phyloP scores from a whole-genome alignment of 2,329 filamentous ascomycete genomes.

The Exophiala mesophila region DNA sequence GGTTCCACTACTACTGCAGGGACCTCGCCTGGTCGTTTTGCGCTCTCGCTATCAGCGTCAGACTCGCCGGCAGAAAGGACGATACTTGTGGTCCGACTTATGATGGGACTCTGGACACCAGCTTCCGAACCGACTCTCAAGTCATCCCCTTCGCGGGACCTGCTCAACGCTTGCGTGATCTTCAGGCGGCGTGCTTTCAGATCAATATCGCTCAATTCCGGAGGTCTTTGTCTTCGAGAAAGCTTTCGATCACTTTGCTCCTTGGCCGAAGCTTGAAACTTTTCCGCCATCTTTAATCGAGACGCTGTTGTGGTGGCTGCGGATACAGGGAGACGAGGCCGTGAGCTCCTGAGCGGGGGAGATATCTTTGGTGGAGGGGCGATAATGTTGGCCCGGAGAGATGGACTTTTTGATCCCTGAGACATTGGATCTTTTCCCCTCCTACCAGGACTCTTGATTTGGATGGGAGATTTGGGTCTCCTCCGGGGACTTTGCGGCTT shows the following conservation, averaged over 20 bases:
- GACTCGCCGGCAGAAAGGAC: conserved; percentile 16
- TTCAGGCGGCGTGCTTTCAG: conserved; percentile 76
- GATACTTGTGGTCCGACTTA: conserved; percentile 13
- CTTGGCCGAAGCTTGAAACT: conserved; percentile 43
- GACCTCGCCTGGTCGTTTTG: conserved; percentile 9
- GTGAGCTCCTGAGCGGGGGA: conserved; percentile 72
- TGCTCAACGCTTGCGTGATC: conserved; percentile 80
- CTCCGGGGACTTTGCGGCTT: conserved; percentile 26
- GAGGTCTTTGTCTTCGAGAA: conserved; percentile 42
- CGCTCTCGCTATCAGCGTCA: conserved; percentile 4
- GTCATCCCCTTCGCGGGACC: conserved; percentile 33
- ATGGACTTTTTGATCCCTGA: conserved; percentile 48
- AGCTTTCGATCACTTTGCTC: conserved; percentile 32
- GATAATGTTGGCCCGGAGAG: conserved; percentile 70
- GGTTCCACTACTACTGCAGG: conserved; percentile 19
- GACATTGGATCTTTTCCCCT: conserved; percentile 31
- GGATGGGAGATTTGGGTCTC: conserved; percentile 29
- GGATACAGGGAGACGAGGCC: conserved; percentile 74
- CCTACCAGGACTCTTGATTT: conserved; percentile 34
- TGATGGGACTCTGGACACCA: conserved; percentile 6
- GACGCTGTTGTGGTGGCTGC: conserved; percentile 67
- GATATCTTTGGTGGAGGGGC: conserved; percentile 67
- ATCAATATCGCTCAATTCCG: conserved; percentile 71
- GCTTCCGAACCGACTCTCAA: conserved; percentile 4
- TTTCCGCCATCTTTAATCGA: conserved; percentile 60